Base-by-base conservation (phyloP, 1,284 basidiomycete genomes). In the Cutaneotrichosporon dermatis region DNA sequence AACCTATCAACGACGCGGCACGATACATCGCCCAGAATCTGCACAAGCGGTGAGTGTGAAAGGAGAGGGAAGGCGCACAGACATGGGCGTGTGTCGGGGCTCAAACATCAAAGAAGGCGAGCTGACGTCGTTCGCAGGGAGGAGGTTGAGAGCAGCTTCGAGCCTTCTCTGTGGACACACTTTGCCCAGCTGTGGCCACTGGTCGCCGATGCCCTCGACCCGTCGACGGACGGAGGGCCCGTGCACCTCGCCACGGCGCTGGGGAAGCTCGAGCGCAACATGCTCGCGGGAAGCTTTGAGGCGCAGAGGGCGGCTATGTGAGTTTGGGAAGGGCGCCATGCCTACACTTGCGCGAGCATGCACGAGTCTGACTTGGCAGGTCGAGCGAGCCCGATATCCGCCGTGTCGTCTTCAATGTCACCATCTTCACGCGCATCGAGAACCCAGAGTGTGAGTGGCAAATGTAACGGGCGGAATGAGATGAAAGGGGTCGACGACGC, bases 251-350 rank as follows among this genome's bases (percentile, higher is more conserved):
- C 67, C 6, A 46, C 66, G 10, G 69, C 62, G 0, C 48, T 72
- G 16, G 74, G 65, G 2, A 75, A 73, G 59, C 44, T 76, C 35
- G 72, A 76, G 55, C 61, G 74, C 13, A 75, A 76, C 57, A 59
- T 76, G 33, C 51, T 75, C 3, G 75, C 75, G 9, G 75, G 74
- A 0, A n/a, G 70, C 12, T 50, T 51, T 37, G 49, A 54, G 9
- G 62, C 68, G 54, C 75, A 76, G 55, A 40, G 46, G 2, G 52
- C 46, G 4, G 67, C 70, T 5, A 42, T 63, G 74, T 76, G 12
- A 63, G 73, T 25, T 25, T 3, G 25, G 25, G 25, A n/a, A n/a
- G n/a, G n/a, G n/a, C n/a, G n/a, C n/a, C n/a, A n/a, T n/a, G n/a
- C n/a, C n/a, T n/a, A n/a, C n/a, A n/a, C n/a, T n/a, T n/a, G n/a